These are phyloP conservation scores for Cercospora nicotianae DNA, from an alignment of 2,329 filamentous ascomycete genomes.

Conservation along the genomic window DNA sequence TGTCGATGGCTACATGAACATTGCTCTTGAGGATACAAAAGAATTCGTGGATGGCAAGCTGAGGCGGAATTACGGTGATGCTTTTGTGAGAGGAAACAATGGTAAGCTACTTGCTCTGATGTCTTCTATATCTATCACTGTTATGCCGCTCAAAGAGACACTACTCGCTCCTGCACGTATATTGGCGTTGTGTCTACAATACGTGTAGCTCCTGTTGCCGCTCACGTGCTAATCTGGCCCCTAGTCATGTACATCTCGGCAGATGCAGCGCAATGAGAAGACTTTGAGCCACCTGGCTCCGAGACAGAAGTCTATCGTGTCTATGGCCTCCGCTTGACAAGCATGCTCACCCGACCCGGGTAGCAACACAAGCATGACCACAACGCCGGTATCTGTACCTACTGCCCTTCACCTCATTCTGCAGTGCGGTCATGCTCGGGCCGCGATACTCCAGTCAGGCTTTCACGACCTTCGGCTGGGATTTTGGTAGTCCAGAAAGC, in stretches of 20 bases:
- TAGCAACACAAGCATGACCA: not conserved
- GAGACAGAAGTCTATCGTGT: not conserved
- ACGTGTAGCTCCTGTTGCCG: not conserved
- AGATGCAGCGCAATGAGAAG: slow-evolving; percentile 41
- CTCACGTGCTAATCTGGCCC: slow-evolving; percentile 16
- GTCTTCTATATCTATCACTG: not conserved
- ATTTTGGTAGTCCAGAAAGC: slow-evolving; percentile 61
- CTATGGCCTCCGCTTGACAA: not conserved
- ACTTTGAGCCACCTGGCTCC: not conserved
- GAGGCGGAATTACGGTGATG: slow-evolving; percentile 83
- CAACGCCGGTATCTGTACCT: slow-evolving; percentile 1
- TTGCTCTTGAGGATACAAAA: slow-evolving; percentile 91
- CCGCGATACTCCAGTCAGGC: slow-evolving; percentile 28
- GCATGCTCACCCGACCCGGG: not conserved
- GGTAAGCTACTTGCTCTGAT: slow-evolving; percentile 53
- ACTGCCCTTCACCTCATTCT: not conserved
- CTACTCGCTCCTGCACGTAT: not conserved
- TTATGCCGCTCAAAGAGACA: not conserved
- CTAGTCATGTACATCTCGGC: slow-evolving; percentile 71
- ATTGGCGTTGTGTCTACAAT: not conserved
- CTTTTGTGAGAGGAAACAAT: slow-evolving; percentile 94
- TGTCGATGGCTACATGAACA: slow-evolving; percentile 99
- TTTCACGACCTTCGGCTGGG: slow-evolving; percentile 34
- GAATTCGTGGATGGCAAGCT: slow-evolving; percentile 86
- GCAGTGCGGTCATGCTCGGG: slow-evolving; percentile 11